Percentiles rank a stretch among this genome's conserved stretches.
Evolutionary conservation across 75 land plant species (phyloP).

Genomic region (Pinus taeda): DNA sequence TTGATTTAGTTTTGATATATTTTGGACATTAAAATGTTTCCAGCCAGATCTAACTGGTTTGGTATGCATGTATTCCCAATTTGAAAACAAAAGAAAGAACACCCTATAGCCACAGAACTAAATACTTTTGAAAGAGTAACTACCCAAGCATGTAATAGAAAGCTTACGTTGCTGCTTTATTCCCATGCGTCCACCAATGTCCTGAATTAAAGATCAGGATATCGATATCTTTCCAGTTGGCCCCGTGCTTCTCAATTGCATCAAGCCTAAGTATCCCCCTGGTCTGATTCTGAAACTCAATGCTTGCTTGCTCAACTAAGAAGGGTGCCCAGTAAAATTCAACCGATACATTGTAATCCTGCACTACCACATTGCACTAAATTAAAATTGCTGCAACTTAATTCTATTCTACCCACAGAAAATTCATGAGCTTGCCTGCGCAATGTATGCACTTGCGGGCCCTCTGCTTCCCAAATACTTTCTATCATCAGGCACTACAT

Average conservation of each 20-base stretch:
- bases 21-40: too few relatives aligned
- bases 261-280: constrained; percentile 26
- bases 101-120: too few relatives aligned
- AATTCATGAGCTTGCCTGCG: neutral
- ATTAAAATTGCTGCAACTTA: constrained; percentile 4
- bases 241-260: constrained; percentile 18
- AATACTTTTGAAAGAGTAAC: too few relatives aligned
- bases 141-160: too few relatives aligned
- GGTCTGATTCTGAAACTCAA: constrained; percentile 2
- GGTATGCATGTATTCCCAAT: too few relatives aligned
- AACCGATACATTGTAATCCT: constrained; percentile 46
- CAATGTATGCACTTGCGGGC: neutral
- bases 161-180: constrained; percentile 2
- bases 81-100: too few relatives aligned
- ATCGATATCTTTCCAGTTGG: constrained; percentile 29
- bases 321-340: constrained; percentile 50
- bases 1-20: too few relatives aligned
- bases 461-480: neutral
- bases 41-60: too few relatives aligned
- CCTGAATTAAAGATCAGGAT: constrained; percentile 40
- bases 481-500: constrained; percentile 12
- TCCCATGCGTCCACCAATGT: constrained; percentile 53
- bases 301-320: constrained; percentile 36
- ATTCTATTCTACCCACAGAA: neutral
- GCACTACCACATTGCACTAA: neutral